A percentile compares a stretch with the other conserved stretches of the same genome.
phyloP scores from a whole-genome alignment of 2,329 filamentous ascomycete genomes.

The Pyricularia sp. region DNA sequence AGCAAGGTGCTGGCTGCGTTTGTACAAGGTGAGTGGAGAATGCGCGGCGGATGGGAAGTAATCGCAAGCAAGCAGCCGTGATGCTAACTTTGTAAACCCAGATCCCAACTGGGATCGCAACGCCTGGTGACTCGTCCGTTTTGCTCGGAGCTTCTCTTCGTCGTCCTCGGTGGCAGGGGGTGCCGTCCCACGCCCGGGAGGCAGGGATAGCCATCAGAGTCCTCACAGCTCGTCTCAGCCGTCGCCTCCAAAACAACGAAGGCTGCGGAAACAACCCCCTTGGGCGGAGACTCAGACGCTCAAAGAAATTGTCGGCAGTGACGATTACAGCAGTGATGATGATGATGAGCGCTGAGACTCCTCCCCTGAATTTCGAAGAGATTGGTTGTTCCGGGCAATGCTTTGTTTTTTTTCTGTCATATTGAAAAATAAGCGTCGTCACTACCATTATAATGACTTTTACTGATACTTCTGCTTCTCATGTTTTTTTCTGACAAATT shows the following conservation, averaged over 20 bases:
- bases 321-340: neutral
- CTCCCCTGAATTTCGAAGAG: neutral
- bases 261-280: slow-evolving; percentile 32
- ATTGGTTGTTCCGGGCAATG: neutral
- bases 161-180: neutral
- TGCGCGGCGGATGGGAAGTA: neutral
- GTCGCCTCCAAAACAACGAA: slow-evolving; percentile 23
- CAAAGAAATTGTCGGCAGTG: slow-evolving; percentile 13
- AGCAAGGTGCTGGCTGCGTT: slow-evolving; percentile 95
- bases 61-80: neutral
- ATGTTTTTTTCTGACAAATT: neutral
- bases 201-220: neutral
- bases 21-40: slow-evolving; percentile 68
- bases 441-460: neutral
- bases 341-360: neutral
- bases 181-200: slow-evolving; percentile 2
- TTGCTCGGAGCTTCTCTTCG: slow-evolving; percentile 19
- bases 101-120: slow-evolving; percentile 88
- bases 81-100: slow-evolving; percentile 20
- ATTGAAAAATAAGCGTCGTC: neutral
- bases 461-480: neutral
- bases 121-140: slow-evolving; percentile 57
- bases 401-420: neutral
- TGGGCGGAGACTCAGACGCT: slow-evolving; percentile 19
- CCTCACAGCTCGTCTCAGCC: slow-evolving; percentile 9